Conservation (phyloP, 176 grass and related monocot genomes). For the Rhipidocladum racemiflorum region DNA sequence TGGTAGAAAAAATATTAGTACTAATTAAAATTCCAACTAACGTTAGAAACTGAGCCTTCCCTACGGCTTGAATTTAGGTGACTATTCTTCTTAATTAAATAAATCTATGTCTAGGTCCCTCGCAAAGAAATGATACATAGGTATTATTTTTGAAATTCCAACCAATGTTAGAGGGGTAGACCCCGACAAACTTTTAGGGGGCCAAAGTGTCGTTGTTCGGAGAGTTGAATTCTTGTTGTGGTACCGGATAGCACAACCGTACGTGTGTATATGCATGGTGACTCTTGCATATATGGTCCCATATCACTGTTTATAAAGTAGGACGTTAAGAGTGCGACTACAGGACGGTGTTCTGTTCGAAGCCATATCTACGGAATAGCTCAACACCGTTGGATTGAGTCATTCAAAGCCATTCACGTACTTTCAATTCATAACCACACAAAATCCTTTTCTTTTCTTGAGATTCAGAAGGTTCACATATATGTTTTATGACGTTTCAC, state of each 20-base stretch:
- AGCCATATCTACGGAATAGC: too few relatives aligned
- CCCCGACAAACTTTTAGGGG: too few relatives aligned
- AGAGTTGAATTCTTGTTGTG: neutral
- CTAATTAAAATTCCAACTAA: neutral
- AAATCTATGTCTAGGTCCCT: neutral
- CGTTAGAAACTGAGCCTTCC: neutral
- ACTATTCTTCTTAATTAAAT: neutral
- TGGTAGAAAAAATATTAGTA: neutral
- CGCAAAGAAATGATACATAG: neutral
- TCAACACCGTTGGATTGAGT: too few relatives aligned
- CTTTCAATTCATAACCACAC: too few relatives aligned
- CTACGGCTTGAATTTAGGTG: neutral
- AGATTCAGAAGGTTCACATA: too few relatives aligned
- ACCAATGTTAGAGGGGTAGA: too few relatives aligned
- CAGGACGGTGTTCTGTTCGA: too few relatives aligned
- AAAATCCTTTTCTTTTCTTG: too few relatives aligned
- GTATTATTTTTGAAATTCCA: too few relatives aligned
- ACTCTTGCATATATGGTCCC: neutral
- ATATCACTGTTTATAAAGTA: neutral
- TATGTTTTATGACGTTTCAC: too few relatives aligned
- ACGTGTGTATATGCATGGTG: neutral
- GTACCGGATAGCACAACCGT: neutral
- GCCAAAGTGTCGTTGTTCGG: neutral
- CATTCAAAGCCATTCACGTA: too few relatives aligned
- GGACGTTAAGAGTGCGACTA: too few relatives aligned